Conservation (phyloP, 352 stramenopile genomes). For the Globisporangium sylvaticum region DNA sequence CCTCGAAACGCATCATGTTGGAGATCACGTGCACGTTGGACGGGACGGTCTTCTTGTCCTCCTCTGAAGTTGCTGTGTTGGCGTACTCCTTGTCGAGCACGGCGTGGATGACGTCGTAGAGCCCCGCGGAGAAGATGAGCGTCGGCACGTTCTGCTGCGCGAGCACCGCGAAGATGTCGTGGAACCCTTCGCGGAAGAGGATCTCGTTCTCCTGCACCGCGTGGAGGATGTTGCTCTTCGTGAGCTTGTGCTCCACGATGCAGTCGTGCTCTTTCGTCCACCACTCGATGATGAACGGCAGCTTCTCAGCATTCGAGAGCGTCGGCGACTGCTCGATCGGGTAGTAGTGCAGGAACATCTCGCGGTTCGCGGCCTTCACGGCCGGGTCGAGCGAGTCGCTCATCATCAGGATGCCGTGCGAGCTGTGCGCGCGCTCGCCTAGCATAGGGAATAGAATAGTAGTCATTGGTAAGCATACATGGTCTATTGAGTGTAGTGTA, state of each 20-base stretch:
- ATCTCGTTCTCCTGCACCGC: constrained; percentile 54
- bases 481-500: neutral
- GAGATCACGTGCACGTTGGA: constrained; percentile 69
- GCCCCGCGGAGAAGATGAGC: constrained; percentile 22
- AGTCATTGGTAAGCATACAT: neutral
- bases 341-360: constrained; percentile 64
- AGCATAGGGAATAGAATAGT: neutral
- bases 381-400: constrained; percentile 17
- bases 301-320: constrained; percentile 52
- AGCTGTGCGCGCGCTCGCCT: neutral
- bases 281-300: constrained; percentile 71
- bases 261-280: constrained; percentile 50
- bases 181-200: constrained; percentile 35
- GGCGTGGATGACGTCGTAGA: constrained; percentile 74
- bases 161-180: constrained; percentile 9
- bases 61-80: neutral
- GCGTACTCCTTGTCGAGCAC: constrained; percentile 63
- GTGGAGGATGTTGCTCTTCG: constrained; percentile 30
- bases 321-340: constrained; percentile 61
- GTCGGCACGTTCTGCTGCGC: constrained; percentile 15
- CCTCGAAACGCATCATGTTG: constrained; percentile 73
- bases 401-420: constrained; percentile 30
- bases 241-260: constrained; percentile 53
- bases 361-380: constrained; percentile 28
- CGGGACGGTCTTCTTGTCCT: constrained; percentile 19